phyloP scores from a whole-genome alignment of 306 rosid species.

The Urtica urens region DNA sequence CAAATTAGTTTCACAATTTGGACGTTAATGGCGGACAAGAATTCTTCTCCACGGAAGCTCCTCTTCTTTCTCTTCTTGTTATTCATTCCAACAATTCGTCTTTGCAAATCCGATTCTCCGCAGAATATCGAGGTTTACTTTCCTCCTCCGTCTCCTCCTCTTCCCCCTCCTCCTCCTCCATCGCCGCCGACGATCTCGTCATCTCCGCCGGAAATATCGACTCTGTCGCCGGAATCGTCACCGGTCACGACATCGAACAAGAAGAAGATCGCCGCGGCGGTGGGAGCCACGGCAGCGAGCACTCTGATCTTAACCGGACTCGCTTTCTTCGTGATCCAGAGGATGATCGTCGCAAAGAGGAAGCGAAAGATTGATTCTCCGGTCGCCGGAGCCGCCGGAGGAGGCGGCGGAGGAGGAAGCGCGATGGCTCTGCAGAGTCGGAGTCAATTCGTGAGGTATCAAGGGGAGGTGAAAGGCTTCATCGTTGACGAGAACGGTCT shows the following conservation, averaged over 20 bases:
- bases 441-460: constrained; percentile 29
- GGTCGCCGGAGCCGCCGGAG: constrained; percentile 1
- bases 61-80: constrained; percentile 17
- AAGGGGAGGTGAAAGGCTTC: constrained; percentile 47
- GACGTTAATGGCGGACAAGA: constrained; percentile 28
- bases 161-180: constrained; percentile 4
- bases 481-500: constrained; percentile 88
- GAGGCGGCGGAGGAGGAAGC: constrained; percentile 2
- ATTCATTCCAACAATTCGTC: not conserved
- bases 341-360: constrained; percentile 24
- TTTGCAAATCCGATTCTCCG: constrained; percentile 19
- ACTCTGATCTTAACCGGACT: constrained; percentile 42
- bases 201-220: not conserved
- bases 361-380: constrained; percentile 8
- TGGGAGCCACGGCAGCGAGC: constrained; percentile 52
- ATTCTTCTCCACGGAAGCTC: constrained; percentile 24
- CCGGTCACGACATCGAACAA: constrained; percentile 19
- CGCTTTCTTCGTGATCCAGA: constrained; percentile 30
- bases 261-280: constrained; percentile 36
- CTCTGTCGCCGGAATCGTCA: constrained; percentile 14
- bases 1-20: not conserved
- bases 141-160: constrained; percentile 26
- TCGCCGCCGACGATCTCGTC: not conserved
- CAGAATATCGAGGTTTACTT: constrained; percentile 65
- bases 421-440: not conserved